Conservation (phyloP, 768 basidiomycete species). For the Pholiota microspora region DNA sequence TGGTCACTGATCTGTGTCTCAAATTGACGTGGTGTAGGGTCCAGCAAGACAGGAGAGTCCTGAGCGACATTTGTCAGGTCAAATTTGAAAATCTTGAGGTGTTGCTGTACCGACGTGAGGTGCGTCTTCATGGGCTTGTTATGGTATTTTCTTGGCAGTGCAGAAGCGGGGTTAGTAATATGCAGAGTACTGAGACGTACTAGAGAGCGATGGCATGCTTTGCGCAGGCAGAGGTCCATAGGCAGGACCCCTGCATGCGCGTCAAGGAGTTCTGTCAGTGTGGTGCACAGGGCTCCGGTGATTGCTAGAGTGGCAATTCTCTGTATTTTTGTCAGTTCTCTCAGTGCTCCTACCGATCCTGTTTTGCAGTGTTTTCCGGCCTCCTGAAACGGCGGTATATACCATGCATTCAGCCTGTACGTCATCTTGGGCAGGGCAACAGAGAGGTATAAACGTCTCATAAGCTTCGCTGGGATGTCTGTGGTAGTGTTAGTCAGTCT, state of each 20-base stretch:
- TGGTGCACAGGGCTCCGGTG: constrained; percentile 6
- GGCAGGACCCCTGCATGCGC: constrained; percentile 9
- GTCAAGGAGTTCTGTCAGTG: constrained; percentile 9
- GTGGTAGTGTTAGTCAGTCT: constrained; percentile 2
- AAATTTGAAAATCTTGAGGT: not conserved
- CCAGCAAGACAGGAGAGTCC: not conserved
- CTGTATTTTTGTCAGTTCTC: constrained; percentile 5
- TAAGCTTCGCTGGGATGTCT: constrained; percentile 3
- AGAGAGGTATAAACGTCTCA: constrained; percentile 12
- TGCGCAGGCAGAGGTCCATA: constrained; percentile 5
- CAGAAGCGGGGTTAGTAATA: not conserved
- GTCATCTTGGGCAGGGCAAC: constrained; percentile 14
- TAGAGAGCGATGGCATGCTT: constrained; percentile 6
- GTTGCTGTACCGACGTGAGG: not conserved
- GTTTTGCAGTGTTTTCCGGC: not conserved
- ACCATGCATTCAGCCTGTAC: constrained; percentile 14
- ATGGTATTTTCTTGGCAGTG: not conserved
- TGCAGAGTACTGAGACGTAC: constrained; percentile 9
- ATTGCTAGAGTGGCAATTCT: constrained; percentile 10
- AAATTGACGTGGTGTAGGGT: not conserved
- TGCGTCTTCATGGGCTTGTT: not conserved
- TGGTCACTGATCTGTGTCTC: not conserved
- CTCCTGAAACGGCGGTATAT: constrained; percentile 5
- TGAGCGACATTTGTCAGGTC: not conserved
- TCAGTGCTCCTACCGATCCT: constrained; percentile 2